Percentiles rank a stretch among this genome's conserved stretches.
phyloP scores from a whole-genome alignment of 164 flowering plant genomes.

The Umbilicus rupestris region DNA sequence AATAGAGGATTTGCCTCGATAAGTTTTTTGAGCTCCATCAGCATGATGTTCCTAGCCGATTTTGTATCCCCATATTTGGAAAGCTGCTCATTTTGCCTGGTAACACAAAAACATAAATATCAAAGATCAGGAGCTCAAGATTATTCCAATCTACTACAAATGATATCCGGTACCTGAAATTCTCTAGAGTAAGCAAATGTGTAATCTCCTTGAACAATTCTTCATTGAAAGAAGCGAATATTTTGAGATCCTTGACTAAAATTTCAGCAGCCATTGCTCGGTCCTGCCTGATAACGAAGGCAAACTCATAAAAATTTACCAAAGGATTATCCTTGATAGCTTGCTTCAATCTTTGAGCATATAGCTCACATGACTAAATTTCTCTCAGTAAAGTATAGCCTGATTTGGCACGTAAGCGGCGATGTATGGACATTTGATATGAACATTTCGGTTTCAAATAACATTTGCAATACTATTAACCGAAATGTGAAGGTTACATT shows the following conservation, averaged over 20 bases:
- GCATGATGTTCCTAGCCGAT: slow-evolving; percentile 83
- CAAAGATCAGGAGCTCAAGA: no score
- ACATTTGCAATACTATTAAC: not conserved
- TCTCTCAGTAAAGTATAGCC: not conserved
- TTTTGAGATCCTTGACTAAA: slow-evolving; percentile 71
- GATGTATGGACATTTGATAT: not conserved
- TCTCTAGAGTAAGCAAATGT: not conserved
- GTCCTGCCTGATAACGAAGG: slow-evolving; percentile 46
- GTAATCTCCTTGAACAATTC: slow-evolving; percentile 6
- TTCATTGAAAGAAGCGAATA: slow-evolving; percentile 35
- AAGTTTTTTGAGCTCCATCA: slow-evolving; percentile 70
- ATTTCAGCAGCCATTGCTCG: slow-evolving; percentile 80
- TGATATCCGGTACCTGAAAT: not conserved
- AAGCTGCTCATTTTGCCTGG: slow-evolving; percentile 89
- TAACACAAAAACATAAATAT: slow-evolving; percentile 4
- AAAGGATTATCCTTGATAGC: not conserved
- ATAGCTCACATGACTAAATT: not conserved
- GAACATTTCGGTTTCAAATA: not conserved
- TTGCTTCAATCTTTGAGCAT: not conserved
- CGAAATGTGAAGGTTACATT: not conserved
- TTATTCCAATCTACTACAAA: not conserved
- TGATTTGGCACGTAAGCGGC: not conserved
- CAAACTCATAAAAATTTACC: not conserved
- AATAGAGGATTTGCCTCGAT: slow-evolving; percentile 90
- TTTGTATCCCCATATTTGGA: slow-evolving; percentile 92